phyloP scores from a whole-genome alignment of 192 early-diverging fungal genomes.

The Coemansia sp. region DNA sequence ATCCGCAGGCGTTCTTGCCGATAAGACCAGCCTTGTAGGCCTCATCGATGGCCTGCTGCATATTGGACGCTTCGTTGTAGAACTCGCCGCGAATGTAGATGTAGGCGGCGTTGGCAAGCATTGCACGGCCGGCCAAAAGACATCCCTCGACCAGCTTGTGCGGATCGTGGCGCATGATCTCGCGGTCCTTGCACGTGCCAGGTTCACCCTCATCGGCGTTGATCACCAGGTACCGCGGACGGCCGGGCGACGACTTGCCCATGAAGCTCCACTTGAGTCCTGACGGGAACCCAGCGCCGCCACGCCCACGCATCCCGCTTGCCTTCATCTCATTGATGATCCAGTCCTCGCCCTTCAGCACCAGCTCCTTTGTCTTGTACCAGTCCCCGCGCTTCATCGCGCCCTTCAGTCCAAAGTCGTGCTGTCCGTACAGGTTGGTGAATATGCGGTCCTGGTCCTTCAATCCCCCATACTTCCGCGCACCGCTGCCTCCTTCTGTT shows the following conservation, averaged over 20 bases:
- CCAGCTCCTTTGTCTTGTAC: slow-evolving; percentile 98
- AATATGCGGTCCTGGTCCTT: slow-evolving; percentile 96
- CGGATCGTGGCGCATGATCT: slow-evolving; percentile 90
- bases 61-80: slow-evolving; percentile 91
- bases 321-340: slow-evolving; percentile 97
- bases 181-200: slow-evolving; percentile 97
- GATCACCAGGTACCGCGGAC: slow-evolving; percentile 93
- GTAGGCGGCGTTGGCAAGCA: slow-evolving; percentile 97
- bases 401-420: slow-evolving; percentile 87
- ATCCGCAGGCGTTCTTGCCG: slow-evolving; percentile 97
- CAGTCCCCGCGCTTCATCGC: slow-evolving; percentile 96
- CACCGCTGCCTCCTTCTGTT: slow-evolving; percentile 22
- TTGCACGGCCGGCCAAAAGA: slow-evolving; percentile 91
- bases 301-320: slow-evolving; percentile 90
- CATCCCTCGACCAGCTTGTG: slow-evolving; percentile 99
- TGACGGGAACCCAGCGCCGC: slow-evolving; percentile 97
- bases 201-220: slow-evolving; percentile 99
- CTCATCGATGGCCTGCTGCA: slow-evolving; percentile 94
- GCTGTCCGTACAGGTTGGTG: slow-evolving; percentile 93
- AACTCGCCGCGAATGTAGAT: slow-evolving; percentile 98
- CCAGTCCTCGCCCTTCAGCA: slow-evolving; percentile 95
- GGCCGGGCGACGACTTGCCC: slow-evolving; percentile 88
- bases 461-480: slow-evolving; percentile 64
- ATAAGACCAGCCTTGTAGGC: slow-evolving; percentile 96
- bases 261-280: slow-evolving; percentile 99